A percentile compares a stretch with the other conserved stretches of the same genome.
phyloP scores from a whole-genome alignment of 1,284 basidiomycete genomes.

The Ustilago lituana region DNA sequence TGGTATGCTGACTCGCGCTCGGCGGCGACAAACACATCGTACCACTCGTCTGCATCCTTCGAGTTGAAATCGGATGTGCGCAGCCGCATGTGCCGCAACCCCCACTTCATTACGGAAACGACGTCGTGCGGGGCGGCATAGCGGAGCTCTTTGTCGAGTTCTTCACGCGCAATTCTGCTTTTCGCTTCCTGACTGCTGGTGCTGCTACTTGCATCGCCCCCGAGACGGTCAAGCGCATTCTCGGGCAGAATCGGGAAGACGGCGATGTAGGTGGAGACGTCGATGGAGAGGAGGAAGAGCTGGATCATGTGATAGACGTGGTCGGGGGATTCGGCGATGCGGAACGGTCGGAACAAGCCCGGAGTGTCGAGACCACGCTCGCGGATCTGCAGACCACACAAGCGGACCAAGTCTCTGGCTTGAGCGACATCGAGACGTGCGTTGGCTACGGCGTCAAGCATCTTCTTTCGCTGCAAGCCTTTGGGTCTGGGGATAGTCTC shows the following conservation, averaged over 20 bases:
- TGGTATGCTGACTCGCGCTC: slow-evolving; percentile 44
- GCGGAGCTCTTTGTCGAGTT: slow-evolving; percentile 45
- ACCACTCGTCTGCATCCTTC: slow-evolving; percentile 40
- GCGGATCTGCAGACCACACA: slow-evolving; percentile 46
- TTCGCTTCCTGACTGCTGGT: slow-evolving; percentile 3
- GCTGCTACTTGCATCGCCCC: slow-evolving; percentile 3
- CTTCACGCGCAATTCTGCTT: slow-evolving; percentile 15
- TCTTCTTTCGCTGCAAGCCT: slow-evolving; percentile 18
- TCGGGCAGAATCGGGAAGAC: slow-evolving; percentile 44
- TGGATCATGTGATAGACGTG: slow-evolving; percentile 46
- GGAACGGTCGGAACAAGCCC: slow-evolving; percentile 56
- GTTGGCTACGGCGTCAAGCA: slow-evolving; percentile 44
- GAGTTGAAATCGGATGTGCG: slow-evolving; percentile 42
- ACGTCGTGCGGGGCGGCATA: slow-evolving; percentile 54
- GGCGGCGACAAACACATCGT: slow-evolving; percentile 39
- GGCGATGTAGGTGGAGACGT: slow-evolving; percentile 40
- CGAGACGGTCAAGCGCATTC: slow-evolving; percentile 25
- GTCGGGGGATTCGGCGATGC: slow-evolving; percentile 44
- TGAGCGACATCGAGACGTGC: slow-evolving; percentile 34
- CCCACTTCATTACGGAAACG: slow-evolving; percentile 55
- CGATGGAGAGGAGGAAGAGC: slow-evolving; percentile 51
- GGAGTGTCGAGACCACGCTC: slow-evolving; percentile 53
- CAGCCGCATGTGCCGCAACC: slow-evolving; percentile 47
- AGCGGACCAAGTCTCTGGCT: slow-evolving; percentile 29
- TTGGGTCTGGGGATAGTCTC: slow-evolving; percentile 14